Base-by-base conservation (phyloP, 1,139 yeast species). In the Saccharomyces hybrid region DNA sequence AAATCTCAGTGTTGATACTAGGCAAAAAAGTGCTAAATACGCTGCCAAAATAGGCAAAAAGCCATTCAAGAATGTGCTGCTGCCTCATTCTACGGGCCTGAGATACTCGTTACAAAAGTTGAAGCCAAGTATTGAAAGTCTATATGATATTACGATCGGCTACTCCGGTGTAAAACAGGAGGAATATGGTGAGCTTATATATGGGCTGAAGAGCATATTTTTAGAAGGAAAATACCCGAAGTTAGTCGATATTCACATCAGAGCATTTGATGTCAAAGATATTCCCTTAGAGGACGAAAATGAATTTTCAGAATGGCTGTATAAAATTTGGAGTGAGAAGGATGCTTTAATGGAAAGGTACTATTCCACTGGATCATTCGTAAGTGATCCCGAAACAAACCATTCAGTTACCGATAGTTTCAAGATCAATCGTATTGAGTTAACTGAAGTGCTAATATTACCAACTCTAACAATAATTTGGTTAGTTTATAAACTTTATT, bases 71-170 rank as follows among this genome's bases (percentile, higher is more conserved):
- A 83, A 89, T 68, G 81, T 88, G 11, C 74, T 93, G 57, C 72
- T 90, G 28, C 99, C 99, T 16, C 79, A 96, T 55, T 76, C 80
- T 0, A 82, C 93, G 48, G 99, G 99, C 0, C 74, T 93, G 42
- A 82, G 85, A 61, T 80, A 83, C 59, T 77, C 85, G 7, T 75
- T 91, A 56, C 73, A 79, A 52, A 78, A 81, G 57, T 75, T 93
- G 55, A 73, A 78, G 46, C 71, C 74, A n/a, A 74, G 89, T 2
- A 79, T 85, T 5, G 83, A 83, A 50, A 82, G 79, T 28, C 79
- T 93, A 1, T 88, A 90, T 66, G 98, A 95, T 68, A 73, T 88
- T 44, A 89, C 99, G 0, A 78, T 89, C 41, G 96, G 85, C 1
- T 93, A 91, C 68, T 78, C 84, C 4, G 96, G 88, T 6, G 81